Evolutionary conservation across 1,139 yeast genomes (phyloP).

Genomic region (Kodamaea arcana): DNA sequence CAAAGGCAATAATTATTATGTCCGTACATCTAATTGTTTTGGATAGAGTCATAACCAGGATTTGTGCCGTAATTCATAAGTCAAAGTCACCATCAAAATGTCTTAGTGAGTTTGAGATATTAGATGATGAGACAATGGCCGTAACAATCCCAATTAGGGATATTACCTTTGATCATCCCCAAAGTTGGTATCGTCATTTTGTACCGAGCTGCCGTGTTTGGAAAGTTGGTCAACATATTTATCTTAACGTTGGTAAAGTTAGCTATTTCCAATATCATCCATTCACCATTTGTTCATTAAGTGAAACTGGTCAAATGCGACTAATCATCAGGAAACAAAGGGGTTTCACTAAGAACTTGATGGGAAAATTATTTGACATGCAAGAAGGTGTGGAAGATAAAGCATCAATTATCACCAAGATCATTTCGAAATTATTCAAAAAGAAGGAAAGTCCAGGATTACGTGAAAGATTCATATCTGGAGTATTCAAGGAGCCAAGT

Average conservation of each 20-base stretch:
- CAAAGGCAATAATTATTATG: conserved; percentile 33
- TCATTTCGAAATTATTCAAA: background rate
- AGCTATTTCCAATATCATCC: conserved; percentile 43
- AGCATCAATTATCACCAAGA: background rate
- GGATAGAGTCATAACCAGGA: conserved; percentile 36
- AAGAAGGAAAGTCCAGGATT: background rate
- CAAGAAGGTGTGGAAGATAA: conserved; percentile 5
- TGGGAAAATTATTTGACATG: conserved; percentile 21
- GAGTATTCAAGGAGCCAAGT: background rate
- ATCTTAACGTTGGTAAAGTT: conserved; percentile 36
- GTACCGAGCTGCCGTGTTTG: conserved; percentile 40
- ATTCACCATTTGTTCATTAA: conserved; percentile 41
- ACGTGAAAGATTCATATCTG: background rate
- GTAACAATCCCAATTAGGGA: conserved; percentile 33
- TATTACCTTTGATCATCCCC: conserved; percentile 13
- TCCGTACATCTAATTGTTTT: conserved; percentile 44
- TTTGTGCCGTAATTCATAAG: conserved; percentile 30
- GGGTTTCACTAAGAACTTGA: conserved; percentile 43
- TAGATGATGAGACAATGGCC: conserved; percentile 41
- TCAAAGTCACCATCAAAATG: conserved; percentile 39
- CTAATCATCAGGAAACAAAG: conserved; percentile 36
- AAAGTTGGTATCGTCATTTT: conserved; percentile 27
- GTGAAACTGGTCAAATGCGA: conserved; percentile 35
- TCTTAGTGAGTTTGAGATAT: conserved; percentile 32
- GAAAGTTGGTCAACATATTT: conserved; percentile 48